These are phyloP conservation scores for Singerocomus rubriflavus DNA, from an alignment of 1,284 basidiomycete species.

Conservation along the genomic window DNA sequence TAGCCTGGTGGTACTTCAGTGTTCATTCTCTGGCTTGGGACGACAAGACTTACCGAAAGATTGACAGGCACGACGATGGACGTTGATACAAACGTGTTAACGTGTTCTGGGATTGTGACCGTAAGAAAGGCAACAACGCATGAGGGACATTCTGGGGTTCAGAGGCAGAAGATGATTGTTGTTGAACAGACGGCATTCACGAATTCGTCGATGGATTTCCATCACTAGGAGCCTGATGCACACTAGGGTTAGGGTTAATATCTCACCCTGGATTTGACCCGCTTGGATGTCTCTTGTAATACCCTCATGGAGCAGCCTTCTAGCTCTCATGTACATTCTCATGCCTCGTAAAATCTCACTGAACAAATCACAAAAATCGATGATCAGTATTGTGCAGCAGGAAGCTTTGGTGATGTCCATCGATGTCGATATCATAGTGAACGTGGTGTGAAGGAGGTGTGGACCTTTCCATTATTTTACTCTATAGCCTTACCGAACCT, in stretches of 20 bases:
- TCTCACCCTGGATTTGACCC: background rate
- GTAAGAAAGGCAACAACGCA: conserved; percentile 77
- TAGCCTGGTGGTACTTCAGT: conserved; percentile 51
- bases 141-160: conserved; percentile 41
- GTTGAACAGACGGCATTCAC: conserved; percentile 26
- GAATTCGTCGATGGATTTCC: too few species aligned
- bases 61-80: conserved; percentile 90
- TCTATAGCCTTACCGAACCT: background rate
- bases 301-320: background rate
- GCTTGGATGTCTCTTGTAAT: background rate
- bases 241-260: conserved; percentile 16
- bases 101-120: conserved; percentile 81
- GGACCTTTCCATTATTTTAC: background rate
- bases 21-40: conserved; percentile 1
- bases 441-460: background rate
- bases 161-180: conserved; percentile 13
- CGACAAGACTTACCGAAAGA: conserved; percentile 64
- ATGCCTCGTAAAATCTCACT: conserved; percentile 7
- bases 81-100: conserved; percentile 83
- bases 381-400: conserved; percentile 5
- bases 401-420: conserved; percentile 9
- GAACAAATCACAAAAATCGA: background rate
- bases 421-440: background rate
- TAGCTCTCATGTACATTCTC: background rate
- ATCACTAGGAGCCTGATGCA: background rate